Conservation (phyloP, 2,329 filamentous ascomycete genomes). For the Neurospora sp. region DNA sequence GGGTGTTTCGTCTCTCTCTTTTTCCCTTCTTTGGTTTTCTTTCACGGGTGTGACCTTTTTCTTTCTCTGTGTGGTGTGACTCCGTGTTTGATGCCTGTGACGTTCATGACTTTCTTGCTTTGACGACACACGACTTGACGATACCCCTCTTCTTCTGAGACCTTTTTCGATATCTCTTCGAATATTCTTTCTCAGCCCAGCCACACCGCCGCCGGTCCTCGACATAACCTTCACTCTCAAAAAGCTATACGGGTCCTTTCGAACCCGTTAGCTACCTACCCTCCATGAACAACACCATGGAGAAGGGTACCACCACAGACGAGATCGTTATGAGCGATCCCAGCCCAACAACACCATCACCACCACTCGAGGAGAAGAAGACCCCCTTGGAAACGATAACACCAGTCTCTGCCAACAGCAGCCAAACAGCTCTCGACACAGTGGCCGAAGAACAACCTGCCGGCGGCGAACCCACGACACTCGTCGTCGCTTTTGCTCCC, state of each 20-base stretch:
- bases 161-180: neutral
- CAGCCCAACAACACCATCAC: neutral
- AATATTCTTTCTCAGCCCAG: too few relatives aligned
- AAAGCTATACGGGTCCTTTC: neutral
- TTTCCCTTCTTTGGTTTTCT: neutral
- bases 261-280: neutral
- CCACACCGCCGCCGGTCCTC: neutral
- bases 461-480: neutral
- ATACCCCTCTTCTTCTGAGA: neutral
- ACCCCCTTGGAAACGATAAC: neutral
- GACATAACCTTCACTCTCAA: neutral
- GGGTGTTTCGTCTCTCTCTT: neutral
- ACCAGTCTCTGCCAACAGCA: neutral
- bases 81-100: neutral
- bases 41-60: neutral
- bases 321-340: neutral
- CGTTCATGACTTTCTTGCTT: neutral
- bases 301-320: neutral
- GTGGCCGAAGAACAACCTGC: neutral
- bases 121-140: neutral
- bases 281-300: neutral
- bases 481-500: conserved; percentile 11
- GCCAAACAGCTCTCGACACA: neutral
- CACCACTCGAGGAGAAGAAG: neutral
- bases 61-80: neutral